Conservation (phyloP, 495 filamentous ascomycete genomes). For the Penicillium steckii region DNA sequence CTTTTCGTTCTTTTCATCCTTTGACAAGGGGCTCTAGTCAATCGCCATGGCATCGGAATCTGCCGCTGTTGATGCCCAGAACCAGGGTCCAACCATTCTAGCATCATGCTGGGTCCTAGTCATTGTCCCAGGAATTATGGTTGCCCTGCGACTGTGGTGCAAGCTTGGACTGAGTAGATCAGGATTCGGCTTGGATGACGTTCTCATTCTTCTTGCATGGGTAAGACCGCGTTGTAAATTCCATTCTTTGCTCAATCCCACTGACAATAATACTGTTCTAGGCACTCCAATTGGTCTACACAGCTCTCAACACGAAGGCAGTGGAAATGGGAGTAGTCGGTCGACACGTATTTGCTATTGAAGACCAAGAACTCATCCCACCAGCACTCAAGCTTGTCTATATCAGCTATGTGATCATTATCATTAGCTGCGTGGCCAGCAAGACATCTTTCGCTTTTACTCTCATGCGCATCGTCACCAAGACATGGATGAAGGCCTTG, state of each 20-base stretch:
- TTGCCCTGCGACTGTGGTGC: constrained; percentile 8
- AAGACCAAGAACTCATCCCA: constrained; percentile 2
- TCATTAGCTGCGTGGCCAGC: constrained; percentile 18
- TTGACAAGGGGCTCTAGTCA: not conserved
- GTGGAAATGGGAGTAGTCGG: constrained; percentile 10
- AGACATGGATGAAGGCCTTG: constrained; percentile 16
- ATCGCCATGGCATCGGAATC: constrained; percentile 7
- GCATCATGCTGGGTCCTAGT: constrained; percentile 9
- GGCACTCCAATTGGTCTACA: constrained; percentile 6
- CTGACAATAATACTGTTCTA: not conserved
- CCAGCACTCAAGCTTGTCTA: constrained; percentile 15
- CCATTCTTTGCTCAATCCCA: not conserved
- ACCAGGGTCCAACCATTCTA: constrained; percentile 12
- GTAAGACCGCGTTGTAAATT: not conserved
- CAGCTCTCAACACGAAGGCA: constrained; percentile 6
- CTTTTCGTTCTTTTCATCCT: not conserved
- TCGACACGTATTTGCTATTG: constrained; percentile 2
- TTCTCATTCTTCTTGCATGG: constrained; percentile 3
- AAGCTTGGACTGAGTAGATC: constrained; percentile 3
- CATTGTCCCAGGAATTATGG: constrained; percentile 3
- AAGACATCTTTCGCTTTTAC: constrained; percentile 26
- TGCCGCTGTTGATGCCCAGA: constrained; percentile 5
- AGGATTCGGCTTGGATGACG: constrained; percentile 9
- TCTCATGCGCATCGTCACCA: constrained; percentile 19
- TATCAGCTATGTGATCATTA: constrained; percentile 13